Base-by-base conservation (phyloP, 2,329 filamentous ascomycete genomes). In the Trichoderma brevicompactum region DNA sequence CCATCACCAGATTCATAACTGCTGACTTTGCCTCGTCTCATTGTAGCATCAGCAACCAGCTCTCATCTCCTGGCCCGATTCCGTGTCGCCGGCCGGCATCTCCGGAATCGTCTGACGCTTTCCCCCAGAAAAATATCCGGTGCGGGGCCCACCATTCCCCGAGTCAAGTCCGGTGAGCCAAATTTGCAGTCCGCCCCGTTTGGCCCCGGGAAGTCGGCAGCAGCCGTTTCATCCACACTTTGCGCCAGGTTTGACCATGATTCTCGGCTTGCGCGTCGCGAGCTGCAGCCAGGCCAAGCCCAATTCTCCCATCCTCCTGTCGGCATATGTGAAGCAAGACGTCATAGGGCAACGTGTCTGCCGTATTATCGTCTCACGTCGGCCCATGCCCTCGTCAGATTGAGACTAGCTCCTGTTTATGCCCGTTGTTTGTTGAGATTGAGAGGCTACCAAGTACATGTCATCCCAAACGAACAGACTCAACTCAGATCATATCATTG, bases 81-180 rank as follows among this genome's bases (percentile, higher is more conserved):
- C 23, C 23, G 23, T 28, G 23, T 28, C 23, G 23, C 23, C 23
- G 23, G 23, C 23, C 46, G 58, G 58, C 58, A 17, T 15, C 46
- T 40, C 46, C 58, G 58, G 58, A 40, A 38, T 28, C 32, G 23
- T 48, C 19, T 38, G 8, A 9, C 6, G n/a, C 36, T 34, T 34
- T 43, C 58, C 58, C 41, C 48, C n/a, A 19, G 19, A 28, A 28
- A 28, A 5, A 28, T 28, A 5, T 28, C 23, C 23, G 23, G 23
- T 28, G 23, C 23, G 23, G 23, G 23, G 23, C 23, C 23, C 23
- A 28, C 23, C 23, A 28, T 12, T 62, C 58, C 38, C 58, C 58
- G 59, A 62, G 48, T 36, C 59, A 62, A 62, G 38, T 62, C 38
- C 59, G 59, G 59, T n/a, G 5, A 43, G 48, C 59, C 19, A 36